Base-by-base conservation (phyloP, 257 asterid species). In the Plantago elongata region DNA sequence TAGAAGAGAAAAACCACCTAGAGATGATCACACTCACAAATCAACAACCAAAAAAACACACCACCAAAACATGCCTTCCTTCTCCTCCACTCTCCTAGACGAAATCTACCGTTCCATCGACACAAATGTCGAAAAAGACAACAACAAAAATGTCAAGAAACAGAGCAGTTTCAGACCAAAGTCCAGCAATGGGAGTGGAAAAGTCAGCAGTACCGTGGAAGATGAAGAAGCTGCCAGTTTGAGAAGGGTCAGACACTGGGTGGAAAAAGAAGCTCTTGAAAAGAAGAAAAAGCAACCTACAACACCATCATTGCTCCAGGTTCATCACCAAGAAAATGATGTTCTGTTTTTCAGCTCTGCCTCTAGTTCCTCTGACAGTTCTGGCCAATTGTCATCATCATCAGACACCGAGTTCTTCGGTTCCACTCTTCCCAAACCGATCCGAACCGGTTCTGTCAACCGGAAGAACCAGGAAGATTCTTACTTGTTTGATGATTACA, bases 51-150 rank as follows among this genome's bases (percentile, higher is more conserved):
- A 74, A 37, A 82, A 62, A 52, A 45, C 56, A 62, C 64, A 60
- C 49, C 71, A 38, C 9, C 40, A 34, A 34, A 65, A 62, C 34
- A 65, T 29, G 49, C 94, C 94, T 1, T 86, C 98, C 5, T 91
- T 91, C 63, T 91, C 98, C 59, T 78, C 98, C 50, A 72, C 78
- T 17, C 94, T 91, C 52, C 94, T 91, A 17, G 98, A 91, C 51
- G 87, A 91, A 83, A 88, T 91, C 67, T 86, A 84, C 78, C 90
- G 92, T 22, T 91, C 98, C 3, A 84, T 88, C 30, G 96, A 91
- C 58, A 88, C 74, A 3, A 68, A 55, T 45, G 77, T 66, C 40
- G 78, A 69, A 0, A 69, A 64, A 47, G 0, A 75, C 37, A 73
- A 69, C 3, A 78, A 59, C 69, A 1, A 63, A 50, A 11, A 40